Conservation (phyloP, 2,329 filamentous ascomycete genomes). For the Scedosporium aurantiacum region DNA sequence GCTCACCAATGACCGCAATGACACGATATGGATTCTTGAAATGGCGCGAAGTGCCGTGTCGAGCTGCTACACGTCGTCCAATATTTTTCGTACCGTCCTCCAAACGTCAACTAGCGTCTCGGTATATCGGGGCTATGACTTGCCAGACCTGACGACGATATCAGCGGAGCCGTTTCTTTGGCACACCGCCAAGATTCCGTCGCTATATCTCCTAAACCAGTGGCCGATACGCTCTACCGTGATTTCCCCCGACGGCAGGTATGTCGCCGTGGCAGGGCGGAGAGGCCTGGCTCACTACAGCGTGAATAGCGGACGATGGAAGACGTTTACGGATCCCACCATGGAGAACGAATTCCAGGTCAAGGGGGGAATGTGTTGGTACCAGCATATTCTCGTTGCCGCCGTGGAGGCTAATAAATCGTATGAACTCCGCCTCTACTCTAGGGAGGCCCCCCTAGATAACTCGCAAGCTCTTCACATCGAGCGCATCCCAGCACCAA, state of each 20-base stretch:
- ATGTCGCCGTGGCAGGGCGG: conserved; percentile 89
- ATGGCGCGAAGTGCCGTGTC: conserved; percentile 91
- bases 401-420: conserved; percentile 78
- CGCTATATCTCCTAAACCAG: conserved; percentile 75
- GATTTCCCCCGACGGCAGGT: conserved; percentile 84
- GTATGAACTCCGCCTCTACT: conserved; percentile 85
- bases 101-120: conserved; percentile 83
- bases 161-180: conserved; percentile 89
- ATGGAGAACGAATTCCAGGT: conserved; percentile 88
- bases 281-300: conserved; percentile 93
- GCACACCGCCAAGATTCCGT: conserved; percentile 82
- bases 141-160: conserved; percentile 81
- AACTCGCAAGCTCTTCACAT: conserved; percentile 61
- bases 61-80: conserved; percentile 83
- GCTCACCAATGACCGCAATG: conserved; percentile 57
- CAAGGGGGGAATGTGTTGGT: conserved; percentile 96
- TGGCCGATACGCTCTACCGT: conserved; percentile 87
- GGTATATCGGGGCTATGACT: conserved; percentile 86
- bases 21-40: conserved; percentile 76
- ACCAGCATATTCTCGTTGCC: conserved; percentile 87
- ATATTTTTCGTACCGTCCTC: conserved; percentile 78
- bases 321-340: conserved; percentile 72
- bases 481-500: conserved; percentile 69
- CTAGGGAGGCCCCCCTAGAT: conserved; percentile 71
- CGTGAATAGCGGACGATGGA: conserved; percentile 88